Percentiles rank a stretch among this genome's conserved stretches.
phyloP scores from a whole-genome alignment of 2,329 filamentous ascomycete genomes.

The Annulohypoxylon truncatum region DNA sequence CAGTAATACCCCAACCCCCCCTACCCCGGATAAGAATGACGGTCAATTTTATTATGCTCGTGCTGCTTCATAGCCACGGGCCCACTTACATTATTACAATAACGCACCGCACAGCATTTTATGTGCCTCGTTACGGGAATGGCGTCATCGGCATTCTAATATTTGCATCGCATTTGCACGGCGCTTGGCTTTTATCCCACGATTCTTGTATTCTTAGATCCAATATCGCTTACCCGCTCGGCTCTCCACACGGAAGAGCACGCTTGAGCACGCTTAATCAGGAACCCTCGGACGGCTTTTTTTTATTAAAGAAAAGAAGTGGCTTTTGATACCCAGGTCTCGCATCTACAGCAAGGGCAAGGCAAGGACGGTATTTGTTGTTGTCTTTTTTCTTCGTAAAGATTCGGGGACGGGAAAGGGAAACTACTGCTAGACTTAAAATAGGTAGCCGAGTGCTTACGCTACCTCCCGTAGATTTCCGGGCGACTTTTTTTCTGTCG shows the following conservation, averaged over 20 bases:
- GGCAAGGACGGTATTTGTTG: neutral
- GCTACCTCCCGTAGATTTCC: constrained; percentile 20
- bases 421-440: constrained; percentile 17
- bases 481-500: too few relatives aligned
- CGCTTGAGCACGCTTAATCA: constrained; percentile 1
- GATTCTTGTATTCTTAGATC: constrained; percentile 4
- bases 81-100: neutral
- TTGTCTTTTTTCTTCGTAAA: neutral
- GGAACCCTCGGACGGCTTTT: constrained; percentile 3
- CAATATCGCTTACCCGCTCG: neutral
- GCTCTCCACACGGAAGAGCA: neutral
- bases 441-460: neutral
- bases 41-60: neutral
- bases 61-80: neutral
- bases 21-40: neutral
- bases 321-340: constrained; percentile 23
- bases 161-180: constrained; percentile 23
- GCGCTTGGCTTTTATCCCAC: constrained; percentile 10
- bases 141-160: constrained; percentile 1
- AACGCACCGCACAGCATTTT: neutral
- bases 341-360: neutral
- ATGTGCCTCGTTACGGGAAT: neutral
- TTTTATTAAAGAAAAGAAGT: too few relatives aligned
- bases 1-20: too few relatives aligned
- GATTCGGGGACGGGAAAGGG: neutral